phyloP scores from a whole-genome alignment of 176 grass and related monocot genomes.

The Hordeum marinum region DNA sequence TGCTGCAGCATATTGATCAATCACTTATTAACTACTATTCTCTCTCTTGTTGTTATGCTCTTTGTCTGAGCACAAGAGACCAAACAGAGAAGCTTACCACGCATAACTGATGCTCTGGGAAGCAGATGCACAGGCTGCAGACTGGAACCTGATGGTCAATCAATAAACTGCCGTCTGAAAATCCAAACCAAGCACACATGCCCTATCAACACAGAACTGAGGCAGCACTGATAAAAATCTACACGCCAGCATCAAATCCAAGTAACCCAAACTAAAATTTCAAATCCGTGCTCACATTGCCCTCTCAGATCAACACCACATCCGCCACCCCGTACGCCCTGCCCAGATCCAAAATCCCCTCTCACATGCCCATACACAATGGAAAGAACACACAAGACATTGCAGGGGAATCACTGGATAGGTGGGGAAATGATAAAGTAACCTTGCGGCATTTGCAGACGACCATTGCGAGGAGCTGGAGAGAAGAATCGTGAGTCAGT shows the following conservation, averaged over 20 bases:
- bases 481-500: neutral
- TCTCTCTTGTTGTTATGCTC: neutral
- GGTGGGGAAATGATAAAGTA: neutral
- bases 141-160: slow-evolving; percentile 88
- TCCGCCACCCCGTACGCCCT: neutral
- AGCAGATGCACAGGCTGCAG: slow-evolving; percentile 96
- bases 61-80: neutral
- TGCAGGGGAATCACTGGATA: too few species aligned
- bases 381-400: neutral
- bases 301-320: neutral
- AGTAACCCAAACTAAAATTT: neutral
- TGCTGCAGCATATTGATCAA: neutral
- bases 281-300: neutral
- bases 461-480: slow-evolving; percentile 50
- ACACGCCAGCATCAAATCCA: slow-evolving; percentile 1
- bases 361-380: neutral
- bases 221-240: neutral
- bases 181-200: neutral
- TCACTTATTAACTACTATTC: neutral
- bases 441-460: slow-evolving; percentile 99
- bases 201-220: slow-evolving; percentile 12
- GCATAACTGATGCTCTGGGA: slow-evolving; percentile 80
- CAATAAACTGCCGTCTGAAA: slow-evolving; percentile 87
- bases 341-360: slow-evolving; percentile 22
- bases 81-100: slow-evolving; percentile 56